Evolutionary conservation across 257 asterid genomes (phyloP).

Genomic region (Solanum tarijense): DNA sequence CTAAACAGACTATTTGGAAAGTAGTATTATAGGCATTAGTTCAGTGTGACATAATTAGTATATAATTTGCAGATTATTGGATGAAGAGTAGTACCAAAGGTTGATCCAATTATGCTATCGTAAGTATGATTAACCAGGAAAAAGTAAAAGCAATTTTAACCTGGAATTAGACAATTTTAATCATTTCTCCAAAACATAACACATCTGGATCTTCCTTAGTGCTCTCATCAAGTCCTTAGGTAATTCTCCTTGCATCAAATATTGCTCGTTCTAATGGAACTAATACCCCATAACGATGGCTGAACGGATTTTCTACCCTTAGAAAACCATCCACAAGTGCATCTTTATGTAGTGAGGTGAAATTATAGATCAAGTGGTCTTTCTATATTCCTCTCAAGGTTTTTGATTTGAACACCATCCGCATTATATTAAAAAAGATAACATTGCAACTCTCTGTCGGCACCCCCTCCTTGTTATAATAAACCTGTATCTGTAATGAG

Average conservation of each 20-base stretch:
- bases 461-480: neutral
- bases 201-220: neutral
- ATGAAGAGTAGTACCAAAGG: constrained; percentile 18
- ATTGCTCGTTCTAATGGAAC: neutral
- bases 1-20: neutral
- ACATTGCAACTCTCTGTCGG: neutral
- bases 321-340: neutral
- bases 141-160: neutral
- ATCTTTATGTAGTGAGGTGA: neutral
- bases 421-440: neutral
- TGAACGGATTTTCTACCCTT: neutral
- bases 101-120: too few relatives aligned
- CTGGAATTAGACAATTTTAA: neutral
- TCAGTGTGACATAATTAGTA: neutral
- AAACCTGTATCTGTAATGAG: neutral
- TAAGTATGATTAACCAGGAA: neutral
- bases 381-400: neutral
- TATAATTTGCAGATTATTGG: neutral
- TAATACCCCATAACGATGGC: neutral
- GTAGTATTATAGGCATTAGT: neutral
- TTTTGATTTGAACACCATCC: neutral
- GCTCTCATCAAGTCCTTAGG: neutral
- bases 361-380: neutral
- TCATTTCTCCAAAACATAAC: neutral
- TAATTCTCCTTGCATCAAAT: neutral